These are phyloP conservation scores for Coniochaeta sp. DNA, from an alignment of 2,329 filamentous ascomycete species.

Conservation along the genomic window DNA sequence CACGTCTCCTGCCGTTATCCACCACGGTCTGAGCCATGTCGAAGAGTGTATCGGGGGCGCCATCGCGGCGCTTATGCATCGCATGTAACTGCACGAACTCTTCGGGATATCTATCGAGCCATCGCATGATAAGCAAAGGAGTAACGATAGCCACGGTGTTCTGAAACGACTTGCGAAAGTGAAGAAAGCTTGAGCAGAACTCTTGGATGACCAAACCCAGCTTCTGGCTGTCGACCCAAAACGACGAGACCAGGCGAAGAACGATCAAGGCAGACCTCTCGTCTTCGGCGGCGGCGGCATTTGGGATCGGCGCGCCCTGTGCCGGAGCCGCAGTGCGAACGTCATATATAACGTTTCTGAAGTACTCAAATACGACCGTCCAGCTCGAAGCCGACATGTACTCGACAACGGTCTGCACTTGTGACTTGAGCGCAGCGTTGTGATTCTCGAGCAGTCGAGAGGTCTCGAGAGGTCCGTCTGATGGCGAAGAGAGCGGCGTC, in stretches of 20 bases:
- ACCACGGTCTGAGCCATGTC: slow-evolving; percentile 59
- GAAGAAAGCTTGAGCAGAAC: slow-evolving; percentile 58
- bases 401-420: slow-evolving; percentile 51
- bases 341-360: slow-evolving; percentile 43
- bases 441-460: slow-evolving; percentile 25
- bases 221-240: slow-evolving; percentile 58
- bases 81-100: slow-evolving; percentile 60
- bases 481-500: slow-evolving; percentile 22
- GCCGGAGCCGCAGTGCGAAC: slow-evolving; percentile 36
- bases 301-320: slow-evolving; percentile 30
- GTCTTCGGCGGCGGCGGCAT: slow-evolving; percentile 34
- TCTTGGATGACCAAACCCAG: slow-evolving; percentile 57
- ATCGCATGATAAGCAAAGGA: slow-evolving; percentile 56
- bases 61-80: slow-evolving; percentile 54
- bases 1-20: slow-evolving; percentile 49
- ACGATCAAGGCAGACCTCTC: slow-evolving; percentile 45
- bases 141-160: slow-evolving; percentile 54
- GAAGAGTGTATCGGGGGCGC: slow-evolving; percentile 59
- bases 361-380: slow-evolving; percentile 50
- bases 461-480: slow-evolving; percentile 28
- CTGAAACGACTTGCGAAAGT: slow-evolving; percentile 57
- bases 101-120: slow-evolving; percentile 57
- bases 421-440: slow-evolving; percentile 41
- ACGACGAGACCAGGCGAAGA: slow-evolving; percentile 52
- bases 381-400: slow-evolving; percentile 60